phyloP scores from a whole-genome alignment of 441 rosid genomes.

The Corymbia calophylla region DNA sequence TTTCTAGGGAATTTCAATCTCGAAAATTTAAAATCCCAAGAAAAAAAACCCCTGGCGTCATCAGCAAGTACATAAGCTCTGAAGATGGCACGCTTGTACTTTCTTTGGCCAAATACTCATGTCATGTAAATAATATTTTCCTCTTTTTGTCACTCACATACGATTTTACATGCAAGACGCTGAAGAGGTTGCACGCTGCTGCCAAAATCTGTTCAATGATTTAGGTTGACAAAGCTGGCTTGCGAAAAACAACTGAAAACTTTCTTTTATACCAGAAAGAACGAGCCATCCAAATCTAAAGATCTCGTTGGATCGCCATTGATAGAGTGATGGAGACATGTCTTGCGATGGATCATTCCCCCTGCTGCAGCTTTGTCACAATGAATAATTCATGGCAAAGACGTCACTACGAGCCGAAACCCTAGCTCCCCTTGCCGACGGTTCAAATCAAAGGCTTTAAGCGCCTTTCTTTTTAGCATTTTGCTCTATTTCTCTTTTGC shows the following conservation, averaged over 20 bases:
- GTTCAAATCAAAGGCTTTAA: not conserved
- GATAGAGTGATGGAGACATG: not conserved
- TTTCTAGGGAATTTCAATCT: not conserved
- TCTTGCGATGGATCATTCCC: not conserved
- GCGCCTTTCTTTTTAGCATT: not conserved
- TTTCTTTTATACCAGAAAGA: not conserved
- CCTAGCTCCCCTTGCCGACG: no score
- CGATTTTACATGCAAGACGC: not conserved
- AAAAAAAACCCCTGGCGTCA: not conserved
- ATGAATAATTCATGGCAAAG: not conserved
- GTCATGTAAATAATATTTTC: not conserved
- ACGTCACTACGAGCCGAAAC: not conserved
- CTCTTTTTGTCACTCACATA: not conserved
- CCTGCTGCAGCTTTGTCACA: not conserved
- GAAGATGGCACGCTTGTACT: not conserved
- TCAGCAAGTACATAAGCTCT: not conserved
- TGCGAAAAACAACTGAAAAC: not conserved
- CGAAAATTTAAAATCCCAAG: not conserved
- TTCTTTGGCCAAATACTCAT: not conserved
- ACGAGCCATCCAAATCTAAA: not conserved
- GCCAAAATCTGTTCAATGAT: not conserved
- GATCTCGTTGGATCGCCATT: not conserved
- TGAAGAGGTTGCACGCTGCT: not conserved
- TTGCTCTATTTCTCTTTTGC: not conserved
- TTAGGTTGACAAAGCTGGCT: not conserved